Percentiles rank a stretch among this genome's conserved stretches.
phyloP scores from a whole-genome alignment of 1,139 yeast species.

The Williopsis jadinii region DNA sequence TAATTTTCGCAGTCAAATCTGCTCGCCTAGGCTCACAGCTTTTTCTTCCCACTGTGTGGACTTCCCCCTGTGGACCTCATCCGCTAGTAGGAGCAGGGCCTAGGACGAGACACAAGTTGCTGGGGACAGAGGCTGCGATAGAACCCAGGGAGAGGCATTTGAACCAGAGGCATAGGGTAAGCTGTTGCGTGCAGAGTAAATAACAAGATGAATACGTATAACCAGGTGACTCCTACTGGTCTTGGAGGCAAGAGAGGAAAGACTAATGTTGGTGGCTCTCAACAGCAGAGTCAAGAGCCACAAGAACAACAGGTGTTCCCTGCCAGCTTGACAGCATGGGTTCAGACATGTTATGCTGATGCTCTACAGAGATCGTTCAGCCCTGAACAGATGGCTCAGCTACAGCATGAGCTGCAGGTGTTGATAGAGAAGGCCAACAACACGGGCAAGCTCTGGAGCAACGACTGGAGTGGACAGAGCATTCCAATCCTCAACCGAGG shows the following conservation, averaged over 20 bases:
- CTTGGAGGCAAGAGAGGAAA: conserved; percentile 3
- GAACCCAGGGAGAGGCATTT: too few relatives aligned
- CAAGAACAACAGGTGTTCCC: conserved; percentile 7
- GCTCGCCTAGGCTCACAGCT: too few relatives aligned
- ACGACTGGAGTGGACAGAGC: conserved; percentile 54
- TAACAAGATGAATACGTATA: conserved; percentile 9
- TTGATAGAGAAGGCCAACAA: conserved; percentile 45
- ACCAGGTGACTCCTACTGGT: conserved; percentile 13
- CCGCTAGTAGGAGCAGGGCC: too few relatives aligned
- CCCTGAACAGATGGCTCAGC: conserved; percentile 26
- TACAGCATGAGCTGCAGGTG: conserved; percentile 38
- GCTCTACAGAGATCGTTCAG: conserved; percentile 27
- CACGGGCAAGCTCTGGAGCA: conserved; percentile 34
- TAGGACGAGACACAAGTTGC: too few relatives aligned
- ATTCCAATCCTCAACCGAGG: conserved; percentile 40
- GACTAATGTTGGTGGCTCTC: conserved; percentile 1
- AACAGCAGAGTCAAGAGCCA: conserved; percentile 1
- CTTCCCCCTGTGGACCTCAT: too few relatives aligned
- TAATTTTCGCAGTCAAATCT: not conserved
- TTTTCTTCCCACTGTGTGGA: not conserved
- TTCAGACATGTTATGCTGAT: conserved; percentile 36
- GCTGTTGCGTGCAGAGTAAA: too few relatives aligned
- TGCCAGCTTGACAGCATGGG: conserved; percentile 34
- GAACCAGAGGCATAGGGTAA: too few relatives aligned
- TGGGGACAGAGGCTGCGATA: too few relatives aligned